Base-by-base conservation (phyloP, 352 stramenopile genomes). In the Phytophthora fragariae region DNA sequence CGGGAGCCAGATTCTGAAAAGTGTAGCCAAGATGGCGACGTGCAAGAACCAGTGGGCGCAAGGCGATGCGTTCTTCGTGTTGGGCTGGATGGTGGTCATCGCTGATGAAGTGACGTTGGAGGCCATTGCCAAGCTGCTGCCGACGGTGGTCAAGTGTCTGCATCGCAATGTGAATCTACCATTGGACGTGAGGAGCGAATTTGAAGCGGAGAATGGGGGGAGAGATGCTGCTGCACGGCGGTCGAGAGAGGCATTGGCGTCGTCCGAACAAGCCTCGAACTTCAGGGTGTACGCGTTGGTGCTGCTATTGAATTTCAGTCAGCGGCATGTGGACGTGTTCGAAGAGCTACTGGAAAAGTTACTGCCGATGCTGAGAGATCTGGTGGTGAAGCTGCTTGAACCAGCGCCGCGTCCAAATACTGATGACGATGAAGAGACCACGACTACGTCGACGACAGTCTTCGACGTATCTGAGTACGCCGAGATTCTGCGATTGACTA, bases 71-170 rank as follows among this genome's bases (percentile, higher is more conserved):
- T 88, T 91, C 61, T 92, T 85, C 49, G 85, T 94, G 35, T 73
- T 94, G 11, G 87, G 87, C 7, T 94, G 87, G 87, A 76, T 93
- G 29, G 80, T 89, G 5, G 85, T 94, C 19, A 86, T 94, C 55
- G 84, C 78, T 14, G 85, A 92, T 41, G 83, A 91, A 61, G 60
- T 60, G 0, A 81, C 76, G 62, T 49, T 94, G 52, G 47, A 41
- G 29, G 29, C 70, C 5, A 77, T 89, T 57, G 79, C 65, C 54
- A 66, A 78, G 52, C 74, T 92, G 37, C 41, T 92, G 1, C 77
- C 76, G 21, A 73, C 75, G 2, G 83, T 89, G 21, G 55, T 91
- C 54, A 76, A 74, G 41, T 65, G 79, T 68, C 63, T 94, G 46
- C 74, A 73, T 49, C 75, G 77, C 1, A 92, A 88, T 56, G 47